phyloP scores from a whole-genome alignment of 495 filamentous ascomycete species.

The Aspergillus affinis region DNA sequence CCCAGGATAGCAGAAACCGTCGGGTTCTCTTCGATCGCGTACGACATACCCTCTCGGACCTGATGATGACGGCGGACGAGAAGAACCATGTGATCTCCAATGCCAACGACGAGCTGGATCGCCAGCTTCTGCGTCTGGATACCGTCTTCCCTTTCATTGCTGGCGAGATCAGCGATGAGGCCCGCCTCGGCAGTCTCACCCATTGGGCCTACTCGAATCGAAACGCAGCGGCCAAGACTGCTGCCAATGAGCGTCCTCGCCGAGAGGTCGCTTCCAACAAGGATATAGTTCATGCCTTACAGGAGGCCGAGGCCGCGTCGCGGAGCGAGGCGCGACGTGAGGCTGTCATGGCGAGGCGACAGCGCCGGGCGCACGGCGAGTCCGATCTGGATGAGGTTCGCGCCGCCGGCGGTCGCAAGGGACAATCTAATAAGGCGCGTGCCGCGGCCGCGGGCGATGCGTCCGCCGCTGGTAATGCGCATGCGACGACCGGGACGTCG shows the following conservation, averaged over 20 bases:
- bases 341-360: slow-evolving; percentile 70
- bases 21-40: slow-evolving; percentile 66
- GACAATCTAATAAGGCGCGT: slow-evolving; percentile 60
- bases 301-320: slow-evolving; percentile 73
- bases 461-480: slow-evolving; percentile 26
- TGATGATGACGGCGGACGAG: slow-evolving; percentile 86
- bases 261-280: slow-evolving; percentile 72
- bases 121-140: slow-evolving; percentile 81
- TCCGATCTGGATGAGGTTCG: slow-evolving; percentile 75
- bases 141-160: slow-evolving; percentile 80
- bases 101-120: slow-evolving; percentile 82
- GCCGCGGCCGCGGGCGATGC: slow-evolving; percentile 35
- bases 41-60: slow-evolving; percentile 63
- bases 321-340: slow-evolving; percentile 82
- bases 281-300: slow-evolving; percentile 54
- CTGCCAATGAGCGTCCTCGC: slow-evolving; percentile 66
- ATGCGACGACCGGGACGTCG: slow-evolving; percentile 11
- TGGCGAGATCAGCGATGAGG: slow-evolving; percentile 88
- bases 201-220: slow-evolving; percentile 98
- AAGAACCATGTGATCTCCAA: slow-evolving; percentile 94
- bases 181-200: slow-evolving; percentile 81
- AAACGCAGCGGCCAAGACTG: slow-evolving; percentile 55
- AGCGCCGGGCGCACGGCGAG: slow-evolving; percentile 64
- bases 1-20: slow-evolving; percentile 46
- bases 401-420: slow-evolving; percentile 49